Evolutionary conservation across 1,284 basidiomycete species (phyloP), one percentile per base, ranked within the genome.

Genomic region (Trichosporon sp.): DNA sequence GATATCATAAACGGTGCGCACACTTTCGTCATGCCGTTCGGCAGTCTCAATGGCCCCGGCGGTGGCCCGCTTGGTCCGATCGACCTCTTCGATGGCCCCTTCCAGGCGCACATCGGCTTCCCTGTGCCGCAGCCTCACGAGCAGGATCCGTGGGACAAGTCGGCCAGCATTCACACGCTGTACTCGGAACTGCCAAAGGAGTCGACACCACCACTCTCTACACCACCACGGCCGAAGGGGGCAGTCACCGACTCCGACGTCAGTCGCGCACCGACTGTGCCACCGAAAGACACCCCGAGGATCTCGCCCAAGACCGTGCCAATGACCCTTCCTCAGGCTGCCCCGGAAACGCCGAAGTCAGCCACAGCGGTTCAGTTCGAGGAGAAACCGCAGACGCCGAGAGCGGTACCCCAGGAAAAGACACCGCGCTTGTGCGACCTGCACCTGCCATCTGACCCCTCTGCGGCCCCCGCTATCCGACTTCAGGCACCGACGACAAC

Each of bases 231-330:
- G 21, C 12, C 12, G 25, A 29, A 58, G 21, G 47, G n/a, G 18
- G 38, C 18, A 18, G 38, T n/a, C 38, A 18, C 27, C 18, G 29
- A 32, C 5, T 31, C 18, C 15, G 27, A 32, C 27, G 18, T 12
- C 8, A n/a, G 27, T 29, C 27, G 56, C 29, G 29, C 56, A 13
- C 56, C 56, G 3, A 60, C 56, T 2, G 29, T 60, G 27, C 56
- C 56, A 15, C 56, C 56, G 3, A 67, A 64, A 34, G 62, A 32
- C 35, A 25, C 89, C 1, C 90, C 92, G 0, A 95, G 92, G 47
- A 9, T 25, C 3, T 25, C 47, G n/a, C 21, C 21, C 15, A 23
- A 51, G 47, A 21, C 9, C 2, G 21, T 25, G 23, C 47, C 23
- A 18, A 9, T n/a, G 5, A n/a, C 42, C 2, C 53, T 18, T n/a